Evolutionary conservation across 164 flowering plant species (phyloP).

Genomic region (Nelumbo lutea): DNA sequence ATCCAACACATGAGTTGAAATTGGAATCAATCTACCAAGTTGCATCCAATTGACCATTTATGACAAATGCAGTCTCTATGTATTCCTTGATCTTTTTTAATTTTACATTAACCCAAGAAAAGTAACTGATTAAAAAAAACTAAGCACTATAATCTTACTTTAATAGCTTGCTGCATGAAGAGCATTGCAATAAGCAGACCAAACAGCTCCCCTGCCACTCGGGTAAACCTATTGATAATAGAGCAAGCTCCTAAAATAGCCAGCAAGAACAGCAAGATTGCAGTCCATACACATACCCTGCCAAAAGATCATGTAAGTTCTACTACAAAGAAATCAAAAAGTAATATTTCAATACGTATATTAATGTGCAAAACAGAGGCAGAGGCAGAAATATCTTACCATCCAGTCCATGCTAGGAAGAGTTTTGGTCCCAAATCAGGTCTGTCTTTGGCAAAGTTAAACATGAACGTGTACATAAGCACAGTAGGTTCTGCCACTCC

Average conservation of each 20-base stretch:
- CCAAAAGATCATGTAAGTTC: background rate
- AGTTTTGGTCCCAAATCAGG: constrained; percentile 75
- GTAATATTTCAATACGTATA: background rate
- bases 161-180: constrained; percentile 93
- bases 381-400: constrained; percentile 41
- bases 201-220: constrained; percentile 86
- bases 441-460: constrained; percentile 77
- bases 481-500: constrained; percentile 99
- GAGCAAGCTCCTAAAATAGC: constrained; percentile 86
- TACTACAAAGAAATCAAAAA: background rate
- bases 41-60: background rate
- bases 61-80: background rate
- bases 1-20: background rate
- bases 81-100: background rate
- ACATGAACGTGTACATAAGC: constrained; percentile 98
- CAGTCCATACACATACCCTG: constrained; percentile 97
- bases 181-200: constrained; percentile 91
- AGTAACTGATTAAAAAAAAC: background rate
- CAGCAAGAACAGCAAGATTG: constrained; percentile 57
- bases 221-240: constrained; percentile 84
- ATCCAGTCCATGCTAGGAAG: constrained; percentile 93
- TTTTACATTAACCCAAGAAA: background rate
- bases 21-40: background rate
- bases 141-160: constrained; percentile 33
- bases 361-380: background rate